A percentile compares a stretch with the other conserved stretches of the same genome.
Evolutionary conservation across 2,329 filamentous ascomycete species (phyloP).

Genomic region (Penicillium freii): DNA sequence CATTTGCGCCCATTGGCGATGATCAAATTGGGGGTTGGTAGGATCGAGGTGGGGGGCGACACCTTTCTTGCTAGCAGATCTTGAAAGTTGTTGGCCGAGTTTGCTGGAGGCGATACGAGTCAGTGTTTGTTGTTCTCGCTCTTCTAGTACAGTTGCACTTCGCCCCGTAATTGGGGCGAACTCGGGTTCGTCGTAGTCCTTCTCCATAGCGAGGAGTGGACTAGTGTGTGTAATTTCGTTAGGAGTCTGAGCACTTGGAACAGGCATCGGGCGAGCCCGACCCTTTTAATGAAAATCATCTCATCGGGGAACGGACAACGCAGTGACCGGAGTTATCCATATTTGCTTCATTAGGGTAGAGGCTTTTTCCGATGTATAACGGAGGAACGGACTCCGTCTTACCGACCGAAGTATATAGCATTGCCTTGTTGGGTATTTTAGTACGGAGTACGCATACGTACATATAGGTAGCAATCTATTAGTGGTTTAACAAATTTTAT

Average conservation of each 20-base stretch:
- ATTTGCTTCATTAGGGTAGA: neutral
- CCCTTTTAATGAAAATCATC: conserved; percentile 1
- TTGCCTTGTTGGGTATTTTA: too few species aligned
- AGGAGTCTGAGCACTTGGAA: neutral
- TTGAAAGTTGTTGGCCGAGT: conserved; percentile 22
- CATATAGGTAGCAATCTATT: too few species aligned
- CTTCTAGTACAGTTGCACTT: conserved; percentile 12
- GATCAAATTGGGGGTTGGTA: conserved; percentile 24
- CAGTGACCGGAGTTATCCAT: neutral
- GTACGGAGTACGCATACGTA: too few species aligned
- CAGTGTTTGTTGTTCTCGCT: conserved; percentile 17
- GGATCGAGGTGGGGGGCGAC: conserved; percentile 26
- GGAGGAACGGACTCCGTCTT: conserved; percentile 1
- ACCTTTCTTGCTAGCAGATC: conserved; percentile 11
- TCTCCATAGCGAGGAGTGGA: conserved; percentile 11
- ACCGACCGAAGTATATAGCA: neutral
- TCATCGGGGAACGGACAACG: neutral
- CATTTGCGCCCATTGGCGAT: conserved; percentile 26
- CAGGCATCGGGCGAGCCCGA: neutral
- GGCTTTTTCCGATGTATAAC: neutral
- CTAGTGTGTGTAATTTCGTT: neutral
- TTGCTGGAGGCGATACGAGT: conserved; percentile 26
- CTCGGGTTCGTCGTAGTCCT: conserved; percentile 14
- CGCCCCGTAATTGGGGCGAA: conserved; percentile 19
- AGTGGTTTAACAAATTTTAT: too few species aligned